These are phyloP conservation scores for Candida jianshihensis DNA, from an alignment of 805 yeast species.

Conservation along the genomic window DNA sequence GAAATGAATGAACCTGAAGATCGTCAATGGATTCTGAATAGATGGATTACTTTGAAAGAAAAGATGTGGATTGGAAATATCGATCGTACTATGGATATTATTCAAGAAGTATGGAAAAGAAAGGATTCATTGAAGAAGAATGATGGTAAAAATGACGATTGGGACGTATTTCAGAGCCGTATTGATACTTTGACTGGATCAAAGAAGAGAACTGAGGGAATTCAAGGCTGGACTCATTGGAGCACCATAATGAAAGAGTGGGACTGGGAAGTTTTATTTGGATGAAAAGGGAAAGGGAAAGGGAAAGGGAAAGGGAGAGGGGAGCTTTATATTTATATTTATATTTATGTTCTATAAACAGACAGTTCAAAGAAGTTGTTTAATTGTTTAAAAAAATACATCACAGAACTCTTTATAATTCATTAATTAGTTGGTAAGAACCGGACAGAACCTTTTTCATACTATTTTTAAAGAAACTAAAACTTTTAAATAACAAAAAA, in stretches of 20 bases:
- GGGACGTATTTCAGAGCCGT: constrained; percentile 19
- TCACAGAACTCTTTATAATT: too few relatives aligned
- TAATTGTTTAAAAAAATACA: too few relatives aligned
- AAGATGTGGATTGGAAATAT: constrained; percentile 62
- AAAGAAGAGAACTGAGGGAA: constrained; percentile 29
- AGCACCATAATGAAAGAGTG: constrained; percentile 64
- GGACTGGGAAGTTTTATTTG: constrained; percentile 69
- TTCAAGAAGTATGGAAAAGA: constrained; percentile 65
- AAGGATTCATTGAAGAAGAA: constrained; percentile 31
- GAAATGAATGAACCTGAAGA: constrained; percentile 55
- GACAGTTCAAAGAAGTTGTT: too few relatives aligned
- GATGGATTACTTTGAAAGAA: constrained; percentile 49
- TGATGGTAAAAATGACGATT: constrained; percentile 2
- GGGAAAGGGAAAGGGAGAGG: too few relatives aligned
- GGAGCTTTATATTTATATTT: too few relatives aligned
- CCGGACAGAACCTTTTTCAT: too few relatives aligned
- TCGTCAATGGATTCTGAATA: constrained; percentile 49
- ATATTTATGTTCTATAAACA: too few relatives aligned
- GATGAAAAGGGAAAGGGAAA: constrained; percentile 9
- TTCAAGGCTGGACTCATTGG: constrained; percentile 56
- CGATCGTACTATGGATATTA: constrained; percentile 59
- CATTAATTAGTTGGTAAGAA: too few relatives aligned
- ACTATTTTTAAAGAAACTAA: too few relatives aligned
- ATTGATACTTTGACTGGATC: constrained; percentile 17
- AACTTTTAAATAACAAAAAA: not conserved